Conservation (phyloP, 2,329 filamentous ascomycete genomes). For the Fusarium sp. region DNA sequence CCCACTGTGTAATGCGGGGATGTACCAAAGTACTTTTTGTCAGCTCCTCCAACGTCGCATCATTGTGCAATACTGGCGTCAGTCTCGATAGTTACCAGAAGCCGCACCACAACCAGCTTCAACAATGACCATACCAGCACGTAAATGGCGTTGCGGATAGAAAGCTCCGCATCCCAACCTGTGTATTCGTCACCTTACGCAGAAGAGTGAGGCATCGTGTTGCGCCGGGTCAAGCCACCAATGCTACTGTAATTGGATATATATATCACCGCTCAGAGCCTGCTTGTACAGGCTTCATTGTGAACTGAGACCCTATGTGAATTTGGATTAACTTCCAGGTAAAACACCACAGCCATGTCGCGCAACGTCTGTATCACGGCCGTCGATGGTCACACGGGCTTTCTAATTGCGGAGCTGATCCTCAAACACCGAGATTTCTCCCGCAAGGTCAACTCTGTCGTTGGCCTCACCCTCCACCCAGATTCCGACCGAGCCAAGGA, state of each 20-base stretch:
- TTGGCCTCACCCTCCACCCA: constrained; percentile 60
- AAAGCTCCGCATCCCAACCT: not conserved
- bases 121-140: not conserved
- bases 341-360: constrained; percentile 53
- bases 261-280: not conserved
- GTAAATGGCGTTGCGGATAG: constrained; percentile 18
- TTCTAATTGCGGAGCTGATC: constrained; percentile 65
- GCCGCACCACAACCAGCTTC: not conserved
- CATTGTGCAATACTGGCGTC: constrained; percentile 29
- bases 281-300: fast-evolving
- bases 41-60: not conserved
- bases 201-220: not conserved
- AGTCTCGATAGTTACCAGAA: not conserved
- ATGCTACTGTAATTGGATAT: too few species aligned
- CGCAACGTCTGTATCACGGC: constrained; percentile 66
- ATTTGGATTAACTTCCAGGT: not conserved
- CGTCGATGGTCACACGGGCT: constrained; percentile 66
- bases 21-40: not conserved
- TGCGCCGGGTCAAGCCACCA: not conserved
- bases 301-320: not conserved
- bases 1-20: not conserved
- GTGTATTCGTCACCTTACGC: not conserved
- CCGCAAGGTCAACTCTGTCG: constrained; percentile 58
- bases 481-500: constrained; percentile 33
- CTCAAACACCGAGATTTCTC: constrained; percentile 61